phyloP scores from a whole-genome alignment of 2,329 filamentous ascomycete species.

The Akanthomyces muscarius region DNA sequence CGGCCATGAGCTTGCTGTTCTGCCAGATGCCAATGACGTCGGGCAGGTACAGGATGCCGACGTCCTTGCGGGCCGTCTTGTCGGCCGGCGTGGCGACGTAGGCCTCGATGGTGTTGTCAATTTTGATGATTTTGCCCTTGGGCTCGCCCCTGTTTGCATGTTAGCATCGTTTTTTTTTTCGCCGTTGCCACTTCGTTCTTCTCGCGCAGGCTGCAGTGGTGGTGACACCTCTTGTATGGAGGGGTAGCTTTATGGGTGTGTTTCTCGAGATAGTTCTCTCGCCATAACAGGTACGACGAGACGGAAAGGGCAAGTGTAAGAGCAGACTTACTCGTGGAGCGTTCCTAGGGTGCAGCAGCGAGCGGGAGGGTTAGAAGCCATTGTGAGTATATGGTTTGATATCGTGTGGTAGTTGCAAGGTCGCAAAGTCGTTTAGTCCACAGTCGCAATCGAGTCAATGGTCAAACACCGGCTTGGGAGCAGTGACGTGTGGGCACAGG shows the following conservation, averaged over 20 bases:
- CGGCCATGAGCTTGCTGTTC: slow-evolving; percentile 41
- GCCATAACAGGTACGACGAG: not conserved
- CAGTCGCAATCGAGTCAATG: not conserved
- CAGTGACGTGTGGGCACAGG: slow-evolving; percentile 4
- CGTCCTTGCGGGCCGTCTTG: slow-evolving; percentile 25
- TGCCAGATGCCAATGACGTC: slow-evolving; percentile 38
- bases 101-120: slow-evolving; percentile 29
- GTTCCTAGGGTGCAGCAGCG: slow-evolving; percentile 51
- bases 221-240: not conserved
- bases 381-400: slow-evolving; percentile 25
- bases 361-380: slow-evolving; percentile 52
- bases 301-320: not conserved
- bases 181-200: not conserved
- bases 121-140: slow-evolving; percentile 42
- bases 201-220: not conserved
- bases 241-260: not conserved
- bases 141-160: slow-evolving; percentile 40
- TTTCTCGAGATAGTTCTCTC: not conserved
- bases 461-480: not conserved
- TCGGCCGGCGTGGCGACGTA: slow-evolving; percentile 22
- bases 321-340: slow-evolving; percentile 47
- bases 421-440: not conserved
- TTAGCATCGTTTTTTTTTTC: not conserved
- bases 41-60: slow-evolving; percentile 34
- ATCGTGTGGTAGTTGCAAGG: not conserved